These are phyloP conservation scores for Entoloma clypeatum DNA, from an alignment of 1,284 basidiomycete genomes.

Conservation along the genomic window DNA sequence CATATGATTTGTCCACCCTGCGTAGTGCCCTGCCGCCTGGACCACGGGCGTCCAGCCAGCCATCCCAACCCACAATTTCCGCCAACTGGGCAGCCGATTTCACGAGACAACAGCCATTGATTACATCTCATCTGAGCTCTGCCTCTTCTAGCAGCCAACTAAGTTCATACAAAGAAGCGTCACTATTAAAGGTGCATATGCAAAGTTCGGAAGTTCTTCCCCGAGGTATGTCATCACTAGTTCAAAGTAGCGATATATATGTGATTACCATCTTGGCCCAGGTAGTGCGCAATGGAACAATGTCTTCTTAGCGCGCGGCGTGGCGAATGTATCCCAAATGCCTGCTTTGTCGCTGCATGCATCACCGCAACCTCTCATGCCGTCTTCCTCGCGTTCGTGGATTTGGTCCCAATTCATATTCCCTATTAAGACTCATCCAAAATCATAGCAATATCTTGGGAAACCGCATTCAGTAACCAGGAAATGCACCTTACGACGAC, in stretches of 20 bases:
- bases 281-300: constrained; percentile 13
- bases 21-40: constrained; percentile 47
- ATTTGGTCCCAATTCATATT: background rate
- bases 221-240: no score
- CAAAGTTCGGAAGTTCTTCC: no score
- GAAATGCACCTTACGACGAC: constrained; percentile 36
- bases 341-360: constrained; percentile 6
- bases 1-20: constrained; percentile 59
- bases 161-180: background rate
- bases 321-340: no score
- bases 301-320: no score
- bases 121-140: constrained; percentile 9
- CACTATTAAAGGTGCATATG: no score
- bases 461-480: constrained; percentile 59
- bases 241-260: no score
- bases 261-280: no score
- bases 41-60: constrained; percentile 29
- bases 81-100: constrained; percentile 65
- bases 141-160: constrained; percentile 5
- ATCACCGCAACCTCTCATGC: background rate
- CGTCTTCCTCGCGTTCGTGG: constrained; percentile 9
- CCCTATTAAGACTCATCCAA: background rate
- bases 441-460: constrained; percentile 39
- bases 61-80: constrained; percentile 24
- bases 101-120: constrained; percentile 32